Evolutionary conservation across 2,329 filamentous ascomycete genomes (phyloP), one percentile per base, ranked within the genome.

Genomic region (Westerdykella sp.): DNA sequence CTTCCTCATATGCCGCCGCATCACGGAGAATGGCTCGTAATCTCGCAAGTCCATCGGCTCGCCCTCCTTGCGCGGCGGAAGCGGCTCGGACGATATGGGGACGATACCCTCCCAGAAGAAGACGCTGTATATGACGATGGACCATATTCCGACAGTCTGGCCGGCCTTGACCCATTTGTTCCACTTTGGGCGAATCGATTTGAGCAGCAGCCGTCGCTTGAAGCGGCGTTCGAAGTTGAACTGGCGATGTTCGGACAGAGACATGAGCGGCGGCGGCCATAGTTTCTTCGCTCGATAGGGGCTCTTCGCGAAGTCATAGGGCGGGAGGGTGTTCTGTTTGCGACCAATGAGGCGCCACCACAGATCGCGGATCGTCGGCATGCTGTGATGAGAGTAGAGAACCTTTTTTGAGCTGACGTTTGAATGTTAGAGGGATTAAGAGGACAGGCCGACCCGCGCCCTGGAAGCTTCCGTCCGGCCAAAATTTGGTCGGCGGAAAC

Each of bases 201-300:
- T 78, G 53, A 85, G 66, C 45, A 75, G 74, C 21, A 84, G 67
- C 42, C 86, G 76, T 41, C 86, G 76, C 68, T 87, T 85, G 69
- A 84, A 90, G 60, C 84, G 83, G 64, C 85, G 81, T 72, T 91
- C 86, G 55, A 88, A 83, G 35, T 81, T 77, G 62, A 90, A 84
- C 66, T 90, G 83, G 59, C 89, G 80, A 65, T 85, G 84, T 37
- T 74, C 70, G 31, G 80, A 80, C 46, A 91, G 76, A 60, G 79
- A 77, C 49, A 74, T 70, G 66, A 91, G 85, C 66, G 89, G 81
- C 11, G 86, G 86, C 44, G 86, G 86, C 86, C 86, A 91, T 51
- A 79, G 71, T 61, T 84, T 85, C 67, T 85, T 83, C 39, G 81
- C 78, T 57, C 73, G 78, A 69, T 79, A 83, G 5, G 76, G 76